Conservation (phyloP, 169 alveolate species). For the Plasmodium blacklocki region DNA sequence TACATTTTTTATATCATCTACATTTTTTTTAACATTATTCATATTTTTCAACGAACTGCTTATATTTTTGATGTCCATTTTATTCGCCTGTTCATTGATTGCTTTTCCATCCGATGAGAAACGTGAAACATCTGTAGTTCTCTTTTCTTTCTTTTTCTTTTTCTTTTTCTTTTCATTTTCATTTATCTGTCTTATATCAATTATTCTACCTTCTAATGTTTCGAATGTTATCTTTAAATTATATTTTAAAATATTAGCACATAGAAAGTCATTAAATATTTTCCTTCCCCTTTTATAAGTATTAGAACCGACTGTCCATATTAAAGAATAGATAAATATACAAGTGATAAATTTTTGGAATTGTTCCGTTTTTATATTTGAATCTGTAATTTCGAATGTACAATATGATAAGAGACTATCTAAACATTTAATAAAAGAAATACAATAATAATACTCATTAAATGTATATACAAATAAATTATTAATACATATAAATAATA, state of each 20-base stretch:
- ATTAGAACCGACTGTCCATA: conserved; percentile 74
- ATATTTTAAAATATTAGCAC: conserved; percentile 49
- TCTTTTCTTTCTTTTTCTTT: neutral
- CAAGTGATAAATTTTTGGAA: conserved; percentile 63
- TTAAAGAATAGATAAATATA: conserved; percentile 55
- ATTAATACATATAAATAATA: conserved; percentile 53
- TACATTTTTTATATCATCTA: neutral
- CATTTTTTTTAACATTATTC: neutral
- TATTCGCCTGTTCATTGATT: neutral
- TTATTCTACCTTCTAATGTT: conserved; percentile 40
- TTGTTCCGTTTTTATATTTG: conserved; percentile 34
- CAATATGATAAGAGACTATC: conserved; percentile 71
- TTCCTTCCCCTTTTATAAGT: conserved; percentile 73
- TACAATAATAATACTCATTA: conserved; percentile 73
- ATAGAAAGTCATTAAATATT: conserved; percentile 52
- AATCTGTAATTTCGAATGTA: conserved; percentile 45
- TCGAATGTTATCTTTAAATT: conserved; percentile 59
- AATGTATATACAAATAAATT: conserved; percentile 58
- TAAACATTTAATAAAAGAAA: conserved; percentile 50
- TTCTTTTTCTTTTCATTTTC: neutral
- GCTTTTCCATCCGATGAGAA: neutral
- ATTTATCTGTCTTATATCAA: conserved; percentile 29
- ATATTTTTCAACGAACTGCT: neutral
- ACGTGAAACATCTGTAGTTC: neutral
- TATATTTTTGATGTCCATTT: neutral